Evolutionary conservation across 2,329 filamentous ascomycete genomes (phyloP), one percentile per base, ranked within the genome.

Genomic region (Lomentospora prolificans): DNA sequence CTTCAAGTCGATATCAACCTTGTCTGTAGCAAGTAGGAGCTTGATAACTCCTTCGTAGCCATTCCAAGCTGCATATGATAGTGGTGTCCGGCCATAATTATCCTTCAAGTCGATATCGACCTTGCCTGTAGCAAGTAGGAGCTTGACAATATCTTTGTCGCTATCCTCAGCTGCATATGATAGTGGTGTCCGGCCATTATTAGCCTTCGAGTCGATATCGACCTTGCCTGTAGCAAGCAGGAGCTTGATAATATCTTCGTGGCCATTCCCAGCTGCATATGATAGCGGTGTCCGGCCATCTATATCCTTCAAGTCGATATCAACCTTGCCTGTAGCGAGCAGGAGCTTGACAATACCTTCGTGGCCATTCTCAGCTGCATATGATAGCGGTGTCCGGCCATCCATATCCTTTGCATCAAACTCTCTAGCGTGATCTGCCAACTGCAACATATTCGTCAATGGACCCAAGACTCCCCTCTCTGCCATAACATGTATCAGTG

Each of bases 221-320:
- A n/a, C 48, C 30, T 12, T 12, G 12, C 19, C 19, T 27, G n/a
- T 50, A 22, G 24, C 48, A 28, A 50, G 19, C 27, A 55, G 53
- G 8, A n/a, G 53, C 14, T 14, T 10, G 8, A 33, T 39, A 4
- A 55, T 22, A n/a, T 3, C 17, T 10, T 33, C n/a, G 31, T 55
- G 39, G 24, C 53, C 53, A 14, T 46, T 46, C 36, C 30, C 10
- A 27, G 52, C 52, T 24, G 52, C 52, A 22, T 28, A 46, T 3
- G 52, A 54, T 1, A 54, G 52, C 9, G 52, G 33, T n/a, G 52
- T 54, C 25, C 52, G 52, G 19, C 36, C 17, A n/a, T 53, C 14
- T 25, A 4, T 24, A 27, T 50, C 48, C 27, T 4, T 9, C 27
- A 14, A 25, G 24, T 50, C 12, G 48, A 8, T n/a, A 27, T 50